phyloP scores from a whole-genome alignment of 2,329 filamentous ascomycete genomes.

The Colletotrichum tamarilloi region DNA sequence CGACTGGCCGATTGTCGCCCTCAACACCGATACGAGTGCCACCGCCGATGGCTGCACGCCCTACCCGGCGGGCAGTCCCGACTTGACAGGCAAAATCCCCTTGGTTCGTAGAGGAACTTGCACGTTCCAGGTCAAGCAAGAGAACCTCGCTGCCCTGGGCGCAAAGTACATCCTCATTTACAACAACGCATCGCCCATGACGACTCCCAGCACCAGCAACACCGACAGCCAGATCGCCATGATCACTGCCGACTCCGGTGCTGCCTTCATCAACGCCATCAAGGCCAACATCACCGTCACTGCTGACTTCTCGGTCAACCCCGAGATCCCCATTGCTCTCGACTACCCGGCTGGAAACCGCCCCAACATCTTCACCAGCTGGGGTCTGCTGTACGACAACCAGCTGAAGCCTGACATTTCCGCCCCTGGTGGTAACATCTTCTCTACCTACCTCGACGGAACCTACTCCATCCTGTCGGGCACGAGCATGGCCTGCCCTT shows the following conservation, averaged over 20 bases:
- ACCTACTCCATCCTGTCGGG: slow-evolving; percentile 55
- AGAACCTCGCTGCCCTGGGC: slow-evolving; percentile 41
- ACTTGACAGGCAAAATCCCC: slow-evolving; percentile 8
- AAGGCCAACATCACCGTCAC: slow-evolving; percentile 41
- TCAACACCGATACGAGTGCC: slow-evolving; percentile 41
- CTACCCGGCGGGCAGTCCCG: slow-evolving; percentile 36
- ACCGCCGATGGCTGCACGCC: slow-evolving; percentile 42
- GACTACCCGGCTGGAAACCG: slow-evolving; percentile 45
- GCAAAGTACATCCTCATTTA: slow-evolving; percentile 45
- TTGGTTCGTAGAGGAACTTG: slow-evolving; percentile 49
- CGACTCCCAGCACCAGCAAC: slow-evolving; percentile 31
- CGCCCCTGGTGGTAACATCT: slow-evolving; percentile 53
- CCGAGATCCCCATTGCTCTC: slow-evolving; percentile 38
- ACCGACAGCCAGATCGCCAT: slow-evolving; percentile 37
- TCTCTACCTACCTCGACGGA: slow-evolving; percentile 54
- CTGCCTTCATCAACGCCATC: slow-evolving; percentile 41
- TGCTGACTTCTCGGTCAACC: slow-evolving; percentile 43
- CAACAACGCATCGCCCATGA: slow-evolving; percentile 40
- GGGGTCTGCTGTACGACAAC: slow-evolving; percentile 56
- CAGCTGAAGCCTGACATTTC: slow-evolving; percentile 56
- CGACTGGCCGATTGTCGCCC: slow-evolving; percentile 43
- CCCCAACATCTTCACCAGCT: slow-evolving; percentile 52
- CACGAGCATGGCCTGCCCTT: slow-evolving; percentile 60
- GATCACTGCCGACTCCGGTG: slow-evolving; percentile 39
- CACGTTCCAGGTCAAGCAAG: slow-evolving; percentile 42